phyloP scores from a whole-genome alignment of 176 grass and related monocot genomes.

The Olyra latifolia region DNA sequence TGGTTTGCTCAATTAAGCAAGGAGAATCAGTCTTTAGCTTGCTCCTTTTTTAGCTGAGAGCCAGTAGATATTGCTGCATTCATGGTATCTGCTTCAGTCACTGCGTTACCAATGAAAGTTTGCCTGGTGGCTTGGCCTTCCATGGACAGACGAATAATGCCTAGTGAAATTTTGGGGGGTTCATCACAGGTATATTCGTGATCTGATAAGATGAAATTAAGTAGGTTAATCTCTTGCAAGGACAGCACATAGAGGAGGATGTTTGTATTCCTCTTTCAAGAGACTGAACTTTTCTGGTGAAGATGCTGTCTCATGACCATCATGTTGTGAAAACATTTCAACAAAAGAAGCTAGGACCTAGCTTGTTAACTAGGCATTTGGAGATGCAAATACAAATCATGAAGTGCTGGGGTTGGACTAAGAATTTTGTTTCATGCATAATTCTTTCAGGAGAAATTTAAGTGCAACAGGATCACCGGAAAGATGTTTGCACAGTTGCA shows the following conservation, averaged over 20 bases:
- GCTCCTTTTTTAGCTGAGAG: slow-evolving; percentile 49
- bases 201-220: background rate
- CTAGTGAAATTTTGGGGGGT: slow-evolving; percentile 11
- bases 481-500: background rate
- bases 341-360: background rate
- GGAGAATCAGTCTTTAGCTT: slow-evolving; percentile 46
- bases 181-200: background rate
- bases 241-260: background rate
- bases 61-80: background rate
- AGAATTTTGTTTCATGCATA: background rate
- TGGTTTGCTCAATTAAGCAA: slow-evolving; percentile 85
- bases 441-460: background rate
- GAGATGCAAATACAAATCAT: slow-evolving; percentile 2
- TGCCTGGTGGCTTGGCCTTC: background rate
- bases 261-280: background rate
- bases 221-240: background rate
- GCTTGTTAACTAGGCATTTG: background rate
- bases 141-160: background rate
- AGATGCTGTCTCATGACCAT: background rate
- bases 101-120: background rate
- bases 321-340: background rate
- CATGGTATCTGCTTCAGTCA: background rate
- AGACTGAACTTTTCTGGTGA: background rate
- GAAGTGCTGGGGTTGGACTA: background rate
- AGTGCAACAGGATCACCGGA: background rate